Percentiles rank a stretch among this genome's conserved stretches.
Evolutionary conservation across 1,284 basidiomycete species (phyloP).

Genomic region (Cryptococcus sp.): DNA sequence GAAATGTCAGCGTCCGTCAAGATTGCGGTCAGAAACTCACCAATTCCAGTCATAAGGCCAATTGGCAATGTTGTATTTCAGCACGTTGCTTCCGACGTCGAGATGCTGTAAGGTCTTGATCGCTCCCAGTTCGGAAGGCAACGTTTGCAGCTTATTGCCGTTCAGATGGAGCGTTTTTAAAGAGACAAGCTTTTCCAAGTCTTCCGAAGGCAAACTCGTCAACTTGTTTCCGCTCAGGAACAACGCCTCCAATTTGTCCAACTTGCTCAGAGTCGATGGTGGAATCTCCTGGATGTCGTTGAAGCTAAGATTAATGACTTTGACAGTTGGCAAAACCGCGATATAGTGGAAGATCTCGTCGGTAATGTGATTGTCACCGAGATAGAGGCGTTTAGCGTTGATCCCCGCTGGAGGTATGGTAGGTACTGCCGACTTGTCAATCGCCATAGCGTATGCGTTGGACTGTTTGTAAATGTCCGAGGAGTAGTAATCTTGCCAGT

Average conservation of each 20-base stretch:
- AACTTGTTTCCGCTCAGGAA: constrained; percentile 94
- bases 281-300: constrained; percentile 94
- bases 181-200: constrained; percentile 68
- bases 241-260: constrained; percentile 72
- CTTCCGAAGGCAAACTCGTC: constrained; percentile 85
- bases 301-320: constrained; percentile 89
- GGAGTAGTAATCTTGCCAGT: constrained; percentile 28
- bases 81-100: constrained; percentile 90
- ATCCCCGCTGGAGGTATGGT: constrained; percentile 42
- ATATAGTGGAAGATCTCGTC: constrained; percentile 79
- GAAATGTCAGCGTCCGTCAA: not conserved
- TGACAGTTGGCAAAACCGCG: constrained; percentile 72
- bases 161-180: constrained; percentile 83
- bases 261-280: constrained; percentile 69
- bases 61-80: constrained; percentile 98
- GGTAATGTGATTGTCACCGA: constrained; percentile 86
- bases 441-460: not conserved
- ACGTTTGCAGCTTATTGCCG: constrained; percentile 88
- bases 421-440: constrained; percentile 5
- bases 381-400: constrained; percentile 61
- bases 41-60: constrained; percentile 99
- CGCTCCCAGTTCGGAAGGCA: constrained; percentile 87
- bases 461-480: not conserved
- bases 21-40: constrained; percentile 56
- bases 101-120: constrained; percentile 75